Evolutionary conservation across 1,284 basidiomycete genomes (phyloP), one percentile per base, ranked within the genome.

Genomic region (Athelia sp.): DNA sequence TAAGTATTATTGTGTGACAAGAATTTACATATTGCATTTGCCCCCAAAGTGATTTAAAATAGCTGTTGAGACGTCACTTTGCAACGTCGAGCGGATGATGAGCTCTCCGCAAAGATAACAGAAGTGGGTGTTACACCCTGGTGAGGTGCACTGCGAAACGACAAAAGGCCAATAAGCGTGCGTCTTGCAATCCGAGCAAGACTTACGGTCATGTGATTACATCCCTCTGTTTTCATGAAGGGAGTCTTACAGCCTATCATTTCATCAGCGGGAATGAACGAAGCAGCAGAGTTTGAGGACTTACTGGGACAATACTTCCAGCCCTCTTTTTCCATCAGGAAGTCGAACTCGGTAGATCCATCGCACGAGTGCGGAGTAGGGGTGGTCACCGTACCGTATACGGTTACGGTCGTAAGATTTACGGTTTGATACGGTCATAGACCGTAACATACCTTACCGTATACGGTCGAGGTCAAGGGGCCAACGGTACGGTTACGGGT

Each of bases 121-220:
- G 58, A 82, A 84, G 54, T 84, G 81, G 3, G 72, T 75, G 57
- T 82, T 83, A 54, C 81, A 84, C 9, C 75, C 76, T 0, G 78
- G 79, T 1, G 78, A 62, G 35, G 70, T 64, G 56, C 82, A 84
- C 81, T 84, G 32, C 11, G n/a, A 17, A 36, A 29, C 35, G 14
- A 23, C 22, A 17, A 13, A 46, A 3, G 21, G 45, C 22, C 43
- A 14, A 32, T 18, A 17, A 36, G 44, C 23, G n/a, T n/a, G n/a
- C 24, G 32, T 32, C 19, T 42, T 29, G 38, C 17, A 46, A 35
- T 11, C n/a, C 32, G 32, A 44, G 11, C n/a, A 34, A 60, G n/a
- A n/a, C 77, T 54, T 50, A 82, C 82, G 49, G 78, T 78, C 69
- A 85, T 81, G 60, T 85, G 81, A 55, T 84, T 82, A 58, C 82